Evolutionary conservation across 129 eudicot genomes (phyloP).

Genomic region (Saposhnikovia divaricata): DNA sequence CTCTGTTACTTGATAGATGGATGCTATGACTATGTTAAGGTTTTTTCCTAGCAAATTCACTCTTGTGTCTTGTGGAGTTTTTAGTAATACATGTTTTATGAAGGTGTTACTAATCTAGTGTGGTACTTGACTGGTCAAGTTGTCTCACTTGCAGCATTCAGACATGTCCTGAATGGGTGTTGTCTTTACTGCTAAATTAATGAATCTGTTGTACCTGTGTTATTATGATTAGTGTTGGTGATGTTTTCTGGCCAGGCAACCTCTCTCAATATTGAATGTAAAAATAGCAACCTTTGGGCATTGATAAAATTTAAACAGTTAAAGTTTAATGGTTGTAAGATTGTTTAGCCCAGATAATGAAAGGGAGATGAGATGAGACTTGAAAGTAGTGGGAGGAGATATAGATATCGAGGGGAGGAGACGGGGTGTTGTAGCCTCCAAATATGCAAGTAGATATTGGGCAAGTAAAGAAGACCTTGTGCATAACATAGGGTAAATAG

Average conservation of each 20-base stretch:
- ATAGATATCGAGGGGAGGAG: too few relatives aligned
- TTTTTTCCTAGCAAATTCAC: not conserved
- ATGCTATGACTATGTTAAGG: not conserved
- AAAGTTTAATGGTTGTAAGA: not conserved
- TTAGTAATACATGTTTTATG: not conserved
- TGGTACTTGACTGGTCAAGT: not conserved
- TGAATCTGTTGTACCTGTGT: not conserved
- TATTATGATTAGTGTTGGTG: too few relatives aligned
- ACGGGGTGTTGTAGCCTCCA: too few relatives aligned
- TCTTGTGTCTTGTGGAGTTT: not conserved
- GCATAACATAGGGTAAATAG: too few relatives aligned
- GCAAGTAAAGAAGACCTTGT: too few relatives aligned
- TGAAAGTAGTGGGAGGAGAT: too few relatives aligned
- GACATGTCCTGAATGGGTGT: not conserved
- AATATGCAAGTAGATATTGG: too few relatives aligned
- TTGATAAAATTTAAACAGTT: not conserved
- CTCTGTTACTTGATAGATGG: slow-evolving; percentile 2
- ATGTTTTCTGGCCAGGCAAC: too few relatives aligned
- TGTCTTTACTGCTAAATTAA: not conserved
- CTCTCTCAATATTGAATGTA: too few relatives aligned
- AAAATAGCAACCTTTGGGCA: not conserved
- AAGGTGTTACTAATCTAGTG: not conserved
- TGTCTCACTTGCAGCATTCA: not conserved
- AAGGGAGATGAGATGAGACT: not conserved
- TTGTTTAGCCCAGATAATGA: not conserved